phyloP scores from a whole-genome alignment of 148 eudicot genomes.

The Diospyros kaki region DNA sequence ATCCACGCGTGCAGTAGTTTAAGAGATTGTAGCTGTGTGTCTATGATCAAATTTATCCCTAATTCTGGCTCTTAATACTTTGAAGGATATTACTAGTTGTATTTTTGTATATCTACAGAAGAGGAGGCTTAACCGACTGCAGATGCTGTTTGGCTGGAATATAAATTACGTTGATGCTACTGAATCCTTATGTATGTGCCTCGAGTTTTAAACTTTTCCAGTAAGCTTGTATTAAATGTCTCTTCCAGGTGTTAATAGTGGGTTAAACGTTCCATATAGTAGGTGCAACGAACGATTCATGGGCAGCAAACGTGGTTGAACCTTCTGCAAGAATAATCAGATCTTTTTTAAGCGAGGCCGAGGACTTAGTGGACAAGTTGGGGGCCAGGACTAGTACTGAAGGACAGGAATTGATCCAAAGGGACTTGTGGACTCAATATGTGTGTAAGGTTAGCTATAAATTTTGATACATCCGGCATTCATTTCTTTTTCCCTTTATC shows the following conservation, averaged over 20 bases:
- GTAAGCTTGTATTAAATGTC: background rate
- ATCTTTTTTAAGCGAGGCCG: slow-evolving; percentile 40
- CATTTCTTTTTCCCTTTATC: background rate
- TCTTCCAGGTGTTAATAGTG: background rate
- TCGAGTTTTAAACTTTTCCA: background rate
- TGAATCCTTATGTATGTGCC: slow-evolving; percentile 44
- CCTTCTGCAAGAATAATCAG: slow-evolving; percentile 54
- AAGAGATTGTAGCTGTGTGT: background rate
- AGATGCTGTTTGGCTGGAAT: slow-evolving; percentile 71
- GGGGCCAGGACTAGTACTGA: slow-evolving; percentile 13
- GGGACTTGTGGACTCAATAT: slow-evolving; percentile 81
- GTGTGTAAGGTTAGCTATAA: slow-evolving; percentile 59
- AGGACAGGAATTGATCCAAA: slow-evolving; percentile 33
- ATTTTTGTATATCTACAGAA: slow-evolving; percentile 38
- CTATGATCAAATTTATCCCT: background rate
- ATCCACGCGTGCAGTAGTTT: background rate
- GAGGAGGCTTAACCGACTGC: slow-evolving; percentile 69
- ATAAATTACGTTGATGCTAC: slow-evolving; percentile 78
- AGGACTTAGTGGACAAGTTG: slow-evolving; percentile 15
- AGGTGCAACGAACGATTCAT: slow-evolving; percentile 57
- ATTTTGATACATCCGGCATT: background rate
- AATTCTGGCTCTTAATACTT: background rate
- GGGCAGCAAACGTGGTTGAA: slow-evolving; percentile 58
- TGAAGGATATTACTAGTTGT: background rate
- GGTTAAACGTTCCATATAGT: slow-evolving; percentile 11